Base-by-base conservation (phyloP, 495 filamentous ascomycete species). In the Aspergillus conjunctus region DNA sequence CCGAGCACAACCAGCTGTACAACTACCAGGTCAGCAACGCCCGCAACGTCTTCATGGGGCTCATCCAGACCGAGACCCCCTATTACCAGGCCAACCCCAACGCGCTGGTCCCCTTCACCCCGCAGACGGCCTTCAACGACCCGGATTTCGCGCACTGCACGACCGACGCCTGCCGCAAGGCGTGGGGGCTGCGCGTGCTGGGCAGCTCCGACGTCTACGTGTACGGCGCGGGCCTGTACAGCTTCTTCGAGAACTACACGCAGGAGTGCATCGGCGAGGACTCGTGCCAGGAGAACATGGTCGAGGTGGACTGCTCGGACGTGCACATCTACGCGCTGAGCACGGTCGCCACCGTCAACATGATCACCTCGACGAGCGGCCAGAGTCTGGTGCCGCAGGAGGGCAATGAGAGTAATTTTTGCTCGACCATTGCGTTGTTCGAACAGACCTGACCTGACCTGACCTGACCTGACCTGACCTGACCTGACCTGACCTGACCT, bases 41-140 rank as follows among this genome's bases (percentile, higher is more conserved):
- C 1, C 78, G 87, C 70, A 89, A 93, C 71, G 78, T 96, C 62
- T 97, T 90, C 76, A 89, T 93, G 78, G 88, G 85, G 3, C 76
- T 91, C 39, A 93, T 96, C 65, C 93, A 98, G 75, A 88, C 91
- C 18, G 93, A 98, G 72, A 96, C 93, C 1, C 90, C 93, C 12
- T 97, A 98, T 78, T 92, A 87, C 79, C 91, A 95, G 74, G 81
- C 85, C 67, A 96, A 97, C 79, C 93, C 93, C 1, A 80, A 84
- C 61, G 84, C 91, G 2, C 79, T 88, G 15, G 76, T 76, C 20
- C 88, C 90, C 6, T 91, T 88, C 77, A 80, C 82, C 0, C 74
- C 85, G 18, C 84, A 90, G 58, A 41, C 78, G 39, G 73, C 75
- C 7, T 94, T 79, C 74, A 81, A 80, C 61, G 93, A 98, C 68